phyloP scores from a whole-genome alignment of 2,329 filamentous ascomycete species.

The Gaeumannomyces sp. region DNA sequence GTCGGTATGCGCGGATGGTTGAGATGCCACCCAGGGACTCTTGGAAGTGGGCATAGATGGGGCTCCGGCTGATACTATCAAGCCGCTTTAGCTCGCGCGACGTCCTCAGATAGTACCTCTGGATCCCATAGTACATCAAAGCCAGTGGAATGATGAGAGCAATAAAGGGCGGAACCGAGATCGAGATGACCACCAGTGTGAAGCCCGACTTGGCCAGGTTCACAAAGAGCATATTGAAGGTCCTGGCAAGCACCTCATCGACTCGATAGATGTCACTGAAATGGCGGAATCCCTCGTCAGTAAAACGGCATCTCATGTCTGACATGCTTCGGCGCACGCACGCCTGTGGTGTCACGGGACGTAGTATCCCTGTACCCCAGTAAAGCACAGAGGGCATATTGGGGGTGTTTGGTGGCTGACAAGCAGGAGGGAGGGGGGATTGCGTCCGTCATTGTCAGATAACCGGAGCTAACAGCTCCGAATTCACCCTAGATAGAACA shows the following conservation, averaged over 20 bases:
- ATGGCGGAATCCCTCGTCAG: slow-evolving; percentile 4
- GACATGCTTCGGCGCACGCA: not conserved
- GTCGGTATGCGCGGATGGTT: slow-evolving; percentile 90
- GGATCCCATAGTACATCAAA: slow-evolving; percentile 82
- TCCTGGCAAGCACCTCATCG: slow-evolving; percentile 89
- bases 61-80: slow-evolving; percentile 90
- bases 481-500: too few species aligned
- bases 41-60: slow-evolving; percentile 97
- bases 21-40: slow-evolving; percentile 91
- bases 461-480: not conserved
- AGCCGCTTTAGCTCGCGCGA: slow-evolving; percentile 94
- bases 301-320: not conserved
- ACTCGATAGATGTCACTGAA: slow-evolving; percentile 69
- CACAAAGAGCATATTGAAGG: slow-evolving; percentile 93
- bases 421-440: not conserved
- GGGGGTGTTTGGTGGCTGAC: not conserved
- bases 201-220: slow-evolving; percentile 71
- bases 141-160: slow-evolving; percentile 74
- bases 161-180: slow-evolving; percentile 73
- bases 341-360: too few species aligned
- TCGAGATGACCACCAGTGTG: slow-evolving; percentile 79
- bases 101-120: slow-evolving; percentile 93
- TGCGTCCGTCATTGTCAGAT: not conserved
- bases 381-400: not conserved
- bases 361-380: too few species aligned